phyloP scores from a whole-genome alignment of 768 basidiomycete species.

The Boletellus ananas region DNA sequence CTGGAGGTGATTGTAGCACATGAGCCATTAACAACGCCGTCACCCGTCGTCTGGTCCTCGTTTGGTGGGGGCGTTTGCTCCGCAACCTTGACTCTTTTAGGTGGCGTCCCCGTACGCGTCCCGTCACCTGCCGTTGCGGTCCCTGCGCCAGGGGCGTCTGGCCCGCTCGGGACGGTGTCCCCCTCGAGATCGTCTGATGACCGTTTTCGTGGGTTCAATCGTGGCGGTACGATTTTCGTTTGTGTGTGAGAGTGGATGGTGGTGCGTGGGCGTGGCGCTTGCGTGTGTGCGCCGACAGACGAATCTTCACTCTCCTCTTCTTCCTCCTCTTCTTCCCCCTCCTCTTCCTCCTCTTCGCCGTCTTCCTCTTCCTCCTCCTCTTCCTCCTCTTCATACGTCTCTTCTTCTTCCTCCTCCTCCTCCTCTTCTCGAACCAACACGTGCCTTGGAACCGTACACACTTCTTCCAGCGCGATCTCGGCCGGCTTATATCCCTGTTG shows the following conservation, averaged over 20 bases:
- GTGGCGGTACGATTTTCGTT: conserved; percentile 11
- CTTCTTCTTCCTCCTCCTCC: conserved; percentile 32
- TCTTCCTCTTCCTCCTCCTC: conserved; percentile 29
- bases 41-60: conserved; percentile 8
- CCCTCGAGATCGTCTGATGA: conserved; percentile 36
- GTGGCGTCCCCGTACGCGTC: conserved; percentile 33
- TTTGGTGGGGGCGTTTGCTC: not conserved
- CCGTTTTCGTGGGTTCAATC: conserved; percentile 32
- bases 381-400: conserved; percentile 3
- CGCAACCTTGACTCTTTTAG: conserved; percentile 36
- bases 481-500: conserved; percentile 11
- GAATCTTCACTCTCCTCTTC: conserved; percentile 29
- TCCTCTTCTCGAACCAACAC: conserved; percentile 26
- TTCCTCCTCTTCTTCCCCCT: conserved; percentile 17
- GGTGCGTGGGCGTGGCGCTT: conserved; percentile 4
- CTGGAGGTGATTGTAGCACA: not conserved
- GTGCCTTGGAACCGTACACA: conserved; percentile 15
- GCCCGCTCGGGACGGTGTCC: conserved; percentile 11
- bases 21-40: not conserved
- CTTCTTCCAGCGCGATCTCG: conserved; percentile 28
- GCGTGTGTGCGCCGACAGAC: conserved; percentile 3
- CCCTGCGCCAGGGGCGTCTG: not conserved
- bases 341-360: conserved; percentile 25
- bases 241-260: not conserved
- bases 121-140: not conserved